phyloP scores from a whole-genome alignment of 495 filamentous ascomycete species.

The Neurospora intermedia region DNA sequence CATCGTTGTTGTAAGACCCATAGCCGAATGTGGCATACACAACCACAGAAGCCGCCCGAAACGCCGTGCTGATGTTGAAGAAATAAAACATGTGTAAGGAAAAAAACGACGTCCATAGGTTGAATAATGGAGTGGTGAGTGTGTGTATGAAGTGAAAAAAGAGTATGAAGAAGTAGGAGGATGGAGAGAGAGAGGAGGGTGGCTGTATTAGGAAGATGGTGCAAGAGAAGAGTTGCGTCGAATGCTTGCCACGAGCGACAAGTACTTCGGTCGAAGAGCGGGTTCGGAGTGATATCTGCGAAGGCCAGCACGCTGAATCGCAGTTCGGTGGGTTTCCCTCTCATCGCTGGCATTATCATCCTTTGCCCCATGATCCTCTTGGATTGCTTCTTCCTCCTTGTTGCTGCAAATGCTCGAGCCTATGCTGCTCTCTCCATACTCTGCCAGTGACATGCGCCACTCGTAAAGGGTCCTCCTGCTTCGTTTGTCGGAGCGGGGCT shows the following conservation, averaged over 20 bases:
- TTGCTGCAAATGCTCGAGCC: background rate
- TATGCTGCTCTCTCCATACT: background rate
- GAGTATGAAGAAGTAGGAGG: background rate
- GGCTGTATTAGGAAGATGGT: background rate
- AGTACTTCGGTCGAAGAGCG: background rate
- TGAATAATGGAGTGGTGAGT: background rate
- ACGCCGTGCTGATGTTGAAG: background rate
- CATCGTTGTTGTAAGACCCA: background rate
- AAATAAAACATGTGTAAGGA: background rate
- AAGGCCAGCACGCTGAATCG: background rate
- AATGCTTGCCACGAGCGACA: background rate
- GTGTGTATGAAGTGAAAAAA: background rate
- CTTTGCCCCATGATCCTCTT: background rate
- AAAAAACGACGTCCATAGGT: background rate
- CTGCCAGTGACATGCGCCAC: background rate
- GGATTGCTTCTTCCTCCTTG: background rate
- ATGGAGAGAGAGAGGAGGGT: background rate
- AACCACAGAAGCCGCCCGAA: background rate
- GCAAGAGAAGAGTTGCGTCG: background rate
- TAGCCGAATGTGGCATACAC: background rate
- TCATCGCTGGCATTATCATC: background rate
- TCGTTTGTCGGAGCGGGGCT: background rate
- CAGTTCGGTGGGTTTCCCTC: background rate
- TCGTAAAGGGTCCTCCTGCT: background rate
- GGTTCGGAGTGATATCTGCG: background rate